phyloP scores from a whole-genome alignment of 441 rosid species.

The Adansonia madagascariensis region DNA sequence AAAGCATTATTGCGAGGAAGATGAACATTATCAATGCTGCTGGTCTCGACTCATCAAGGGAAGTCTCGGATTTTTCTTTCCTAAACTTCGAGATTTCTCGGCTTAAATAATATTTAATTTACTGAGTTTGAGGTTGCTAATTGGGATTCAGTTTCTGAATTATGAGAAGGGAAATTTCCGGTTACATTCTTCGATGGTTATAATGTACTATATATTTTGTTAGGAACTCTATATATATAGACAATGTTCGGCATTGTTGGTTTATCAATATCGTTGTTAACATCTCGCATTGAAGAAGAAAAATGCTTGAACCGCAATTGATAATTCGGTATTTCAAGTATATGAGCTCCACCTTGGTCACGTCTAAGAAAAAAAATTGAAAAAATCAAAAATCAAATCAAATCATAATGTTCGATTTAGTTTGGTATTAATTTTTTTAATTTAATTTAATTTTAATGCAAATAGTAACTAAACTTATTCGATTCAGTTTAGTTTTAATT shows the following conservation, averaged over 20 bases:
- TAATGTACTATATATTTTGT: not conserved
- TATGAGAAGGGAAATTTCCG: constrained; percentile 1
- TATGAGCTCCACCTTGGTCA: too few species aligned
- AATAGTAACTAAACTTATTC: too few species aligned
- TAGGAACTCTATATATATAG: not conserved
- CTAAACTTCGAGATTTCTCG: too few species aligned
- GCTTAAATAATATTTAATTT: not conserved
- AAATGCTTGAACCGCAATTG: not conserved
- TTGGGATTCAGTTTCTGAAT: constrained; percentile 30
- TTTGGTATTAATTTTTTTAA: too few species aligned
- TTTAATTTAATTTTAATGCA: too few species aligned
- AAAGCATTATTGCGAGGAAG: constrained; percentile 81
- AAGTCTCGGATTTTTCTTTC: not conserved
- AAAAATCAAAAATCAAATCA: too few species aligned
- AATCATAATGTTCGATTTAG: too few species aligned
- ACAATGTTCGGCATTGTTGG: not conserved
- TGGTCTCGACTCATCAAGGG: not conserved
- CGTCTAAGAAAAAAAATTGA: too few species aligned
- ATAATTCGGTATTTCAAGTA: too few species aligned
- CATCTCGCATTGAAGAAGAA: not conserved
- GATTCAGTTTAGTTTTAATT: too few species aligned
- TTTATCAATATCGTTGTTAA: not conserved
- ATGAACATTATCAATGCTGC: constrained; percentile 31
- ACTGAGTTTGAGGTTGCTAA: constrained; percentile 22
- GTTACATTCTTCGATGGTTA: not conserved